phyloP scores from a whole-genome alignment of 306 rosid species.

The Albizia julibrissin region DNA sequence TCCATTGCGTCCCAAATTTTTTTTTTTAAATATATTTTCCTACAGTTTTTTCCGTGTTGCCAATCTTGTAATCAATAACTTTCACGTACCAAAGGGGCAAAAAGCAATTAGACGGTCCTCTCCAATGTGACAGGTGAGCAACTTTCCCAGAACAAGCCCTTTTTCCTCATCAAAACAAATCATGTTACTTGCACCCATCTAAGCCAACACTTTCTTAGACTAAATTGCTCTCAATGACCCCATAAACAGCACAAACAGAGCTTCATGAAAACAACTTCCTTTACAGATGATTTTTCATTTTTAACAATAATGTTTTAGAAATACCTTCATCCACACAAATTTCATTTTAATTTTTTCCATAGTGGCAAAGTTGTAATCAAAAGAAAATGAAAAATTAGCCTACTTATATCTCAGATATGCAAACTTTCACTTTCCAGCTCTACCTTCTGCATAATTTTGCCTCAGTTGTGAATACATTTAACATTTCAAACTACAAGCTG shows the following conservation, averaged over 20 bases:
- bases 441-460: not conserved
- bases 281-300: not conserved
- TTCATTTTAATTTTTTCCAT: not conserved
- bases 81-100: not conserved
- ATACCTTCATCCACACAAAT: not conserved
- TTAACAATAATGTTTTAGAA: not conserved
- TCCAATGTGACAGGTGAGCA: not conserved
- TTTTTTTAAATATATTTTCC: not conserved
- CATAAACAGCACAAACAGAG: constrained; percentile 5
- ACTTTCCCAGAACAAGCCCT: not conserved
- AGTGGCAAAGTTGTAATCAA: not conserved
- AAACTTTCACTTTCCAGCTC: not conserved
- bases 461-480: not conserved
- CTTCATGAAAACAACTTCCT: not conserved
- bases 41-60: not conserved
- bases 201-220: constrained; percentile 3
- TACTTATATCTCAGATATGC: constrained; percentile 1
- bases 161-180: not conserved
- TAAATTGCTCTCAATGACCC: not conserved
- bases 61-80: constrained; percentile 10
- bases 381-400: not conserved
- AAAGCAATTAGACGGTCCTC: not conserved
- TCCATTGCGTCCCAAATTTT: not conserved
- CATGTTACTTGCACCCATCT: constrained; percentile 18
- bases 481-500: not conserved